A percentile compares a stretch with the other conserved stretches of the same genome.
phyloP scores from a whole-genome alignment of 2,329 filamentous ascomycete species.

The Aureobasidium sp. region DNA sequence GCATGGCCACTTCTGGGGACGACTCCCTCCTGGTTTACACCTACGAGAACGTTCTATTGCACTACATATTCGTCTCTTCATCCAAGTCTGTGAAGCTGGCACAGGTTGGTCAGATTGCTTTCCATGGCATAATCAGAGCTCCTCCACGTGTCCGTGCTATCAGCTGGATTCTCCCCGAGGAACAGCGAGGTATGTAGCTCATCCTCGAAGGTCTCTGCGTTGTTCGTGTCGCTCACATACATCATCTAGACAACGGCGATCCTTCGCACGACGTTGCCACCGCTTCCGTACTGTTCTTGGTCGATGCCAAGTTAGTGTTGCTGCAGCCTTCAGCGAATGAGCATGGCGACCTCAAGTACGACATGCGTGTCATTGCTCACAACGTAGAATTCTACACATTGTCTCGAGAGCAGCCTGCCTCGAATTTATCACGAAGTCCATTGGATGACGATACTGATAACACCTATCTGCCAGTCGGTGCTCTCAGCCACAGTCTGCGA shows the following conservation, averaged over 20 bases:
- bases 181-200: constrained; percentile 59
- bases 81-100: constrained; percentile 68
- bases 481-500: constrained; percentile 50
- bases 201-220: neutral
- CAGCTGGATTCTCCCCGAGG: constrained; percentile 91
- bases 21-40: constrained; percentile 96
- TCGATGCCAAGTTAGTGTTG: constrained; percentile 91
- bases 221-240: constrained; percentile 20
- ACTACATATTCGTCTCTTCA: constrained; percentile 77
- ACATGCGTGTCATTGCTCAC: constrained; percentile 94
- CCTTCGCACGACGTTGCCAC: constrained; percentile 92
- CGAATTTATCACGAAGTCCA: constrained; percentile 21
- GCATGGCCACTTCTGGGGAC: constrained; percentile 81
- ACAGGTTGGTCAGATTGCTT: constrained; percentile 95
- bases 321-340: constrained; percentile 80
- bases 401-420: constrained; percentile 72
- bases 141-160: constrained; percentile 86
- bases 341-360: constrained; percentile 83
- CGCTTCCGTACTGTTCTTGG: constrained; percentile 90
- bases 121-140: constrained; percentile 91
- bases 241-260: constrained; percentile 64
- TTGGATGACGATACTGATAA: constrained; percentile 7
- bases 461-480: constrained; percentile 20
- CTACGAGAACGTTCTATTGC: constrained; percentile 90
- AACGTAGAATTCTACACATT: constrained; percentile 93